Percentiles rank a stretch among this genome's conserved stretches.
These are phyloP conservation scores for Cyclotella choctawhatcheeana DNA, from an alignment of 108 stramenopile genomes.

Conservation along the genomic window DNA sequence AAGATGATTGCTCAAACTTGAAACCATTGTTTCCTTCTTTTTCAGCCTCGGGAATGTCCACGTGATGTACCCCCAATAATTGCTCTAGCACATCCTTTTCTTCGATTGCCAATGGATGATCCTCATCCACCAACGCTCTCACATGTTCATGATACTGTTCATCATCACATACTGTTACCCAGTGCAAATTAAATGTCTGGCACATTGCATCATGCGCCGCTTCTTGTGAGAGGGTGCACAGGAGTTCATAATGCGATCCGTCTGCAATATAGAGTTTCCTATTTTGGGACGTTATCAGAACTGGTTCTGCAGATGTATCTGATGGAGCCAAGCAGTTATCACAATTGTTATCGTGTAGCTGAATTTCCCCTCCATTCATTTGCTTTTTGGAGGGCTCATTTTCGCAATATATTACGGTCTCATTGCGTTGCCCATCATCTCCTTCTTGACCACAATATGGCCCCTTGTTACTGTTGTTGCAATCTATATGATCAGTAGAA, in stretches of 20 bases:
- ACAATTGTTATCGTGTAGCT: not conserved
- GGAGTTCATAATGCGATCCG: constrained; percentile 75
- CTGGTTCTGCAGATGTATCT: not conserved
- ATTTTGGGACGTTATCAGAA: constrained; percentile 60
- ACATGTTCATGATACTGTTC: constrained; percentile 38
- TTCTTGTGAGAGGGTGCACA: constrained; percentile 68
- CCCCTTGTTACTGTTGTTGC: too few species aligned
- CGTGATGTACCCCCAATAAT: constrained; percentile 9
- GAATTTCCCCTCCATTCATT: not conserved
- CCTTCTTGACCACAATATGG: not conserved
- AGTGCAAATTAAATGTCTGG: constrained; percentile 62
- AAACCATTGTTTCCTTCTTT: not conserved
- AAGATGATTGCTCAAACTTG: not conserved
- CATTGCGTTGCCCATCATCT: not conserved
- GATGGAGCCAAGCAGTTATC: not conserved
- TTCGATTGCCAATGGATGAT: constrained; percentile 38
- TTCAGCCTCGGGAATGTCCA: not conserved
- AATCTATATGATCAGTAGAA: too few species aligned
- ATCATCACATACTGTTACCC: constrained; percentile 66
- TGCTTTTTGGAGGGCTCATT: too few species aligned
- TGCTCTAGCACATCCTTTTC: constrained; percentile 22
- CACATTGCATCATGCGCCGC: constrained; percentile 73
- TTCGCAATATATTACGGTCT: too few species aligned
- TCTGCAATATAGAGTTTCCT: constrained; percentile 71
- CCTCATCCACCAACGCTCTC: constrained; percentile 62